Evolutionary conservation across 1,284 basidiomycete species (phyloP).

Genomic region (Ceratobasidium sp.): DNA sequence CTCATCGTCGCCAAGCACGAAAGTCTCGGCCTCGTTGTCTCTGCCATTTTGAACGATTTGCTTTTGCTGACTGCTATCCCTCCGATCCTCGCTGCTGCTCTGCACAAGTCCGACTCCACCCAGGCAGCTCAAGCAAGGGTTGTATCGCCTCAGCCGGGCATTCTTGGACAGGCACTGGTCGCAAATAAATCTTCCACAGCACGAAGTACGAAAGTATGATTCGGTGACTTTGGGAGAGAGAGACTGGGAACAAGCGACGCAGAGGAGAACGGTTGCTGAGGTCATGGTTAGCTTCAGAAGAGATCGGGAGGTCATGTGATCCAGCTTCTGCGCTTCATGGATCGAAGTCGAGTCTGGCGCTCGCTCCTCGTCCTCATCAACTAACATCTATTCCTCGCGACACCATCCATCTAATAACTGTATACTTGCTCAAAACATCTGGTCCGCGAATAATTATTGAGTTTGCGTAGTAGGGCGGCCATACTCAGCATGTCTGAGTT

Average conservation of each 20-base stretch:
- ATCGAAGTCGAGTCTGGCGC: too few relatives aligned
- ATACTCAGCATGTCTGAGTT: too few relatives aligned
- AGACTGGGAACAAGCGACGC: constrained; percentile 38
- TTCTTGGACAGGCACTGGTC: constrained; percentile 48
- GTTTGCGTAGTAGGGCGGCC: too few relatives aligned
- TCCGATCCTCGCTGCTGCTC: constrained; percentile 32
- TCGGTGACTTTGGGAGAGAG: constrained; percentile 20
- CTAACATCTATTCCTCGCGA: too few relatives aligned
- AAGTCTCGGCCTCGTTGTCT: constrained; percentile 54
- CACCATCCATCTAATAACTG: too few relatives aligned
- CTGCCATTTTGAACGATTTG: constrained; percentile 48
- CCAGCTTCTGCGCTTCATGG: too few relatives aligned
- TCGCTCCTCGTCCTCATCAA: too few relatives aligned
- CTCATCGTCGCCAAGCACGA: constrained; percentile 72
- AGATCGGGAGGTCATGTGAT: constrained; percentile 37
- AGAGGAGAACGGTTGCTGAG: constrained; percentile 29
- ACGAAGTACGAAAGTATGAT: constrained; percentile 44
- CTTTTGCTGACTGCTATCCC: constrained; percentile 18
- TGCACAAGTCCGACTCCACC: constrained; percentile 49
- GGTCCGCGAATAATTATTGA: too few relatives aligned
- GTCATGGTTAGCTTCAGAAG: constrained; percentile 41
- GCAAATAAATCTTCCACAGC: constrained; percentile 51
- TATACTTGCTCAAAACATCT: too few relatives aligned
- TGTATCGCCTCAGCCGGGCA: constrained; percentile 49
- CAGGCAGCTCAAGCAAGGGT: constrained; percentile 51